Percentiles rank a stretch among this genome's conserved stretches.
These are phyloP conservation scores for Ceratocystis albifundus DNA, from an alignment of 2,329 filamentous ascomycete genomes.

Conservation along the genomic window DNA sequence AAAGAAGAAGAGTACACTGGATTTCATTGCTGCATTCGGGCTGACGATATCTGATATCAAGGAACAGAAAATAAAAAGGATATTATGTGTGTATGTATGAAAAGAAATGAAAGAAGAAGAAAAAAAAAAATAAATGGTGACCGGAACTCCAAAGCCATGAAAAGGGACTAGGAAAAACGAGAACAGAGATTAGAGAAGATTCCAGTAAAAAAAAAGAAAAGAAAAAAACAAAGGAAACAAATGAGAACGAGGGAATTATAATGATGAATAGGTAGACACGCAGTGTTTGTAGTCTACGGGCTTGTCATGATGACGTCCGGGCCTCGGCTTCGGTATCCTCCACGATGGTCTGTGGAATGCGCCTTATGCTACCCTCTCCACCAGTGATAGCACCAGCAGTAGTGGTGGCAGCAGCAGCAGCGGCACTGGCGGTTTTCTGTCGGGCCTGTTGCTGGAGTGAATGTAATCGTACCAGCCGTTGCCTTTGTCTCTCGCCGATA, in stretches of 20 bases:
- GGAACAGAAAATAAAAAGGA: background rate
- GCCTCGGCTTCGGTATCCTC: slow-evolving; percentile 10
- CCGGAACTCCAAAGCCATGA: slow-evolving; percentile 11
- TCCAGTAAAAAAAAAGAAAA: background rate
- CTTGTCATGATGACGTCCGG: background rate
- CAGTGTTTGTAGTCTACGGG: background rate
- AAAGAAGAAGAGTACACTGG: background rate
- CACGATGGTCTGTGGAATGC: slow-evolving; percentile 10
- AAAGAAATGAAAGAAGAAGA: background rate
- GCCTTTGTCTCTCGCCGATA: slow-evolving; percentile 11
- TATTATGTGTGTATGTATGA: too few relatives aligned
- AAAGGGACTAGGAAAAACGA: background rate
- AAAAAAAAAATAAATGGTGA: background rate
- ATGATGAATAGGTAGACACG: background rate
- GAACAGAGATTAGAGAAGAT: background rate
- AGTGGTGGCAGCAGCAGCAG: background rate
- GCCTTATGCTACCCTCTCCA: background rate
- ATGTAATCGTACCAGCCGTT: slow-evolving; percentile 5
- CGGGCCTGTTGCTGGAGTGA: slow-evolving; percentile 2
- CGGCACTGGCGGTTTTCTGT: background rate
- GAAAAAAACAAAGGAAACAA: background rate
- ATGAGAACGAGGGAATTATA: background rate
- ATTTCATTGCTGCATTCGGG: background rate
- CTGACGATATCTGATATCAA: background rate
- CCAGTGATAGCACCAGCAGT: too few relatives aligned